A percentile compares a stretch with the other conserved stretches of the same genome.
phyloP scores from a whole-genome alignment of 164 flowering plant genomes.

The Tetrastigma voinierianum region DNA sequence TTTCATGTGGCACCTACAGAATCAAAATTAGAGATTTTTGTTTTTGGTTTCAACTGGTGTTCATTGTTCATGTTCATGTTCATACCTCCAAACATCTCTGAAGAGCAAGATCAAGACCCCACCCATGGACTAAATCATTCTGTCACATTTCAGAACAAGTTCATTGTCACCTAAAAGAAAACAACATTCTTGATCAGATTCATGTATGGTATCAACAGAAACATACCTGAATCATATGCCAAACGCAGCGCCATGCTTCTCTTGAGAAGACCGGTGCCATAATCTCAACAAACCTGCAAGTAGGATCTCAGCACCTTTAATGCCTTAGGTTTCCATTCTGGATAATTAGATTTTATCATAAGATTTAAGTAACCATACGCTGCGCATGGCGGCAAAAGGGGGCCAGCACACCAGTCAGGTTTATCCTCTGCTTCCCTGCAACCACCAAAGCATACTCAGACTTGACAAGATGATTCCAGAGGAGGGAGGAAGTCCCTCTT shows the following conservation, averaged over 20 bases:
- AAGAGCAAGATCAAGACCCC: slow-evolving; percentile 27
- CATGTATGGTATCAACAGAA: no score
- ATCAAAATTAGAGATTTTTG: no score
- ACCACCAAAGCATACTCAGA: no score
- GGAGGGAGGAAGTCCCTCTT: no score
- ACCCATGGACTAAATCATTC: slow-evolving; percentile 32
- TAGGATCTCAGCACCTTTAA: no score
- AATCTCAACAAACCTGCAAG: slow-evolving; percentile 26
- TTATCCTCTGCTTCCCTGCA: slow-evolving; percentile 16
- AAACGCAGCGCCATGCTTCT: slow-evolving; percentile 26
- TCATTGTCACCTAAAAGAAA: no score
- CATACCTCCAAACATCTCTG: slow-evolving; percentile 24
- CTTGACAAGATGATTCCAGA: no score
- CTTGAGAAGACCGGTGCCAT: slow-evolving; percentile 33
- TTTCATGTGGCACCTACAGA: slow-evolving; percentile 11
- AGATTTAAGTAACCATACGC: slow-evolving; percentile 10
- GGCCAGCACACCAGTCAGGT: slow-evolving; percentile 23
- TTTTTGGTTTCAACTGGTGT: background rate
- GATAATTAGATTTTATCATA: no score
- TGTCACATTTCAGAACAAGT: background rate
- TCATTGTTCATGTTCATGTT: no score
- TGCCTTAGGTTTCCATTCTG: no score
- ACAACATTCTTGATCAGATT: no score
- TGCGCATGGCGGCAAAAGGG: slow-evolving; percentile 25
- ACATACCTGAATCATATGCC: slow-evolving; percentile 30